Conservation (phyloP, 2,329 filamentous ascomycete genomes). For the Fusarium aywerte region DNA sequence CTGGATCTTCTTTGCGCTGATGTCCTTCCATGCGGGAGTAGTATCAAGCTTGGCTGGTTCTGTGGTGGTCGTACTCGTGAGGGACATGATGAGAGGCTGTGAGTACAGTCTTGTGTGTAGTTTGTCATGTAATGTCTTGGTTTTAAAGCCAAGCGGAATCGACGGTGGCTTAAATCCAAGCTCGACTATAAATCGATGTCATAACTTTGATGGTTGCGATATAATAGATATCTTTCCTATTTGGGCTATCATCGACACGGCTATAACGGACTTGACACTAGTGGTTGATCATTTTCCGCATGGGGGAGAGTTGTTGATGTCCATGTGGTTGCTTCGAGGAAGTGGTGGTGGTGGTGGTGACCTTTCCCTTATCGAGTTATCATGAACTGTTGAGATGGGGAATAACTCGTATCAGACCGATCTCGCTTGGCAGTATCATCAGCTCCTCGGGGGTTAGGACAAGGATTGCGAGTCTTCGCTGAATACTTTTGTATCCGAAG, state of each 20-base stretch:
- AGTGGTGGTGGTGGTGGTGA: no score
- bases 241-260: neutral
- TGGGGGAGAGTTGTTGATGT: conserved; percentile 5
- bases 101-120: neutral
- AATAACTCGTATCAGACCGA: neutral
- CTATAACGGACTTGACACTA: conserved; percentile 3
- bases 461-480: conserved; percentile 3
- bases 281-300: conserved; percentile 19
- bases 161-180: conserved; percentile 16
- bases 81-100: conserved; percentile 13
- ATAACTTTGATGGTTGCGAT: neutral
- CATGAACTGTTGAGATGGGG: neutral
- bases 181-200: neutral
- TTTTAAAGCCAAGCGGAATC: conserved; percentile 9
- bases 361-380: conserved; percentile 14
- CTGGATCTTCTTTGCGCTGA: conserved; percentile 32
- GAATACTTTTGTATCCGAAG: conserved; percentile 5
- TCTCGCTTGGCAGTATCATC: neutral
- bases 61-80: conserved; percentile 19
- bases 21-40: conserved; percentile 29
- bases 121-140: neutral
- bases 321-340: neutral
- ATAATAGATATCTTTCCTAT: conserved; percentile 24
- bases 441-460: conserved; percentile 3
- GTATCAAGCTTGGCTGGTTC: conserved; percentile 17